These are phyloP conservation scores for Borealophlyctis nickersoniae DNA, from an alignment of 192 early-diverging fungal species.

Conservation along the genomic window DNA sequence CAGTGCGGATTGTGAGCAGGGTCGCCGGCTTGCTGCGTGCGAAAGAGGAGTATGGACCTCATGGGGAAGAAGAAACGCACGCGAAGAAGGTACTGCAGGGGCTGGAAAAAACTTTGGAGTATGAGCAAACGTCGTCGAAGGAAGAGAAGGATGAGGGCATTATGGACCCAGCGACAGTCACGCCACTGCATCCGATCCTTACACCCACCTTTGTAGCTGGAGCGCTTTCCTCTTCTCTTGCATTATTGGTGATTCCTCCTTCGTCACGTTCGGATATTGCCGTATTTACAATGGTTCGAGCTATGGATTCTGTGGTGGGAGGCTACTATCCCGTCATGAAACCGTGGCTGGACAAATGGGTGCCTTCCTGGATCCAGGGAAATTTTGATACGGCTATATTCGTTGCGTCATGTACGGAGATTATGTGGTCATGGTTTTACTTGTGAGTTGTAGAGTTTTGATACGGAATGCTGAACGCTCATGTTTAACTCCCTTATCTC, in stretches of 20 bases:
- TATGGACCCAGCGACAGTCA: not conserved
- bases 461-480: too few relatives aligned
- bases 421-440: slow-evolving; percentile 64
- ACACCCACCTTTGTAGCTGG: slow-evolving; percentile 14
- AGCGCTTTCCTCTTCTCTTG: slow-evolving; percentile 6
- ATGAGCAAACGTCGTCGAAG: not conserved
- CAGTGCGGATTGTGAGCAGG: not conserved
- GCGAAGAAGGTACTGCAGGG: not conserved
- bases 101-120: not conserved
- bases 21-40: not conserved
- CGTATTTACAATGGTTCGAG: slow-evolving; percentile 53
- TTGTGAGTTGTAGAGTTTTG: slow-evolving; percentile 22
- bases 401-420: slow-evolving; percentile 51
- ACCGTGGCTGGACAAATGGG: slow-evolving; percentile 30
- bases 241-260: slow-evolving; percentile 12
- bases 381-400: slow-evolving; percentile 52
- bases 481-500: too few relatives aligned
- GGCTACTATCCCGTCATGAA: slow-evolving; percentile 37
- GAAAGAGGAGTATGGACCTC: not conserved
- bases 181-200: slow-evolving; percentile 8
- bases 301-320: slow-evolving; percentile 34
- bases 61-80: not conserved
- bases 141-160: not conserved
- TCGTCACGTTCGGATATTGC: slow-evolving; percentile 42
- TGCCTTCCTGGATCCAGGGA: slow-evolving; percentile 42